Percentiles rank a stretch among this genome's conserved stretches.
Evolutionary conservation across 805 yeast genomes (phyloP).

Genomic region (Blastobotrys muscicola): DNA sequence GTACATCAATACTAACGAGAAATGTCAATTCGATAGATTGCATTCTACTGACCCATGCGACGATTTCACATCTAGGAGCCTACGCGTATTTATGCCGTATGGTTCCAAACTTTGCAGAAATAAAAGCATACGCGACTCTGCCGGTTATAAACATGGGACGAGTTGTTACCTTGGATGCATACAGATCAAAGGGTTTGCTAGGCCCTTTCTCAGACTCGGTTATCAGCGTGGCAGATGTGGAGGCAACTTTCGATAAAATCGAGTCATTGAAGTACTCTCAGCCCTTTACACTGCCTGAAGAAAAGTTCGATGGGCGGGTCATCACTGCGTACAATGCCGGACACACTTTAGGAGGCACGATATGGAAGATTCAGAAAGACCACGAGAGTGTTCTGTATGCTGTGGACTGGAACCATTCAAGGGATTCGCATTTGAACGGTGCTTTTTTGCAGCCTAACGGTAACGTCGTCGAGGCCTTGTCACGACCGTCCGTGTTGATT

Average conservation of each 20-base stretch:
- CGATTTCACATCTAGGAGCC: slow-evolving; percentile 72
- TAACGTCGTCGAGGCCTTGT: slow-evolving; percentile 47
- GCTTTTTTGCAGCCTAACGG: slow-evolving; percentile 54
- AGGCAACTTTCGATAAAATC: slow-evolving; percentile 66
- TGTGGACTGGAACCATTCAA: slow-evolving; percentile 90
- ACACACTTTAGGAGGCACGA: slow-evolving; percentile 85
- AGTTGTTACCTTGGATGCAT: slow-evolving; percentile 73
- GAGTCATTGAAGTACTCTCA: slow-evolving; percentile 70
- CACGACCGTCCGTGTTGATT: slow-evolving; percentile 75
- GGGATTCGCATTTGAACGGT: slow-evolving; percentile 72
- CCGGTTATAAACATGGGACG: slow-evolving; percentile 85
- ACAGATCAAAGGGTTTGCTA: slow-evolving; percentile 59
- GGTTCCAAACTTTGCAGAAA: slow-evolving; percentile 45
- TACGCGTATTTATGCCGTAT: slow-evolving; percentile 54
- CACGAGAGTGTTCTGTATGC: slow-evolving; percentile 81
- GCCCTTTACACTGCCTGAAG: slow-evolving; percentile 46
- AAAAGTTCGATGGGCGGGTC: slow-evolving; percentile 43
- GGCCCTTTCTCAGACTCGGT: slow-evolving; percentile 54
- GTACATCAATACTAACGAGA: not conserved
- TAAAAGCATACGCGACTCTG: slow-evolving; percentile 80
- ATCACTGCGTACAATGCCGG: slow-evolving; percentile 87
- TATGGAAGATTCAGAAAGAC: slow-evolving; percentile 69
- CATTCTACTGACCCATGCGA: slow-evolving; percentile 78
- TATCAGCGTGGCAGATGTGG: slow-evolving; percentile 65
- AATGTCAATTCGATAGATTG: slow-evolving; percentile 33